A percentile compares a stretch with the other conserved stretches of the same genome.
phyloP scores from a whole-genome alignment of 1,139 yeast genomes.

The Waltiozyma sp. region DNA sequence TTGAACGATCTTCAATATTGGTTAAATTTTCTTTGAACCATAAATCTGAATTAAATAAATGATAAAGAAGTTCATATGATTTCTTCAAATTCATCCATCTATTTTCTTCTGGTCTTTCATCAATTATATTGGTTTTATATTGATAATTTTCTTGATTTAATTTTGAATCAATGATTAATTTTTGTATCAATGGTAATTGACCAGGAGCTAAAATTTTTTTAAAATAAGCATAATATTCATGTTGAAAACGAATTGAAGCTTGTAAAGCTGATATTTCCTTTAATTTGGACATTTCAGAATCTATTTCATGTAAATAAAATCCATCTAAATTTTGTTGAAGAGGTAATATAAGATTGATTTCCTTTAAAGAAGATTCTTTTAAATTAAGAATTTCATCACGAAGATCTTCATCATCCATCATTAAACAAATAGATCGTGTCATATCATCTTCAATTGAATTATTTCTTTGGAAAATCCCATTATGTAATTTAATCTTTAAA shows the following conservation, averaged over 20 bases:
- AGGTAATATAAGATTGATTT: not conserved
- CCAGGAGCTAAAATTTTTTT: not conserved
- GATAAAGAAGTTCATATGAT: not conserved
- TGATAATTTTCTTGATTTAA: not conserved
- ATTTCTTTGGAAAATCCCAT: not conserved
- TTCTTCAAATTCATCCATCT: not conserved
- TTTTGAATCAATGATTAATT: not conserved
- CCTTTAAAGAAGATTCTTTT: not conserved
- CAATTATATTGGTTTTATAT: not conserved
- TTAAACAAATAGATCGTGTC: not conserved
- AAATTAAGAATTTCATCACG: not conserved
- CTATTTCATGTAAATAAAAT: not conserved
- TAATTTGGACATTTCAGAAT: not conserved
- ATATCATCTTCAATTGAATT: not conserved
- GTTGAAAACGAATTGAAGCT: not conserved
- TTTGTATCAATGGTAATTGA: not conserved
- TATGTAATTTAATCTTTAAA: not conserved
- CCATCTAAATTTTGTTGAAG: not conserved
- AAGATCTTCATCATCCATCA: not conserved
- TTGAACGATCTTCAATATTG: not conserved
- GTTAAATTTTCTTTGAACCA: not conserved
- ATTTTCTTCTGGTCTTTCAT: not conserved
- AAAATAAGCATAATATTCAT: not conserved
- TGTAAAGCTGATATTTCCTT: not conserved
- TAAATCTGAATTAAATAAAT: not conserved